These are phyloP conservation scores for Melanomma pulvis-pyrius DNA, from an alignment of 495 filamentous ascomycete genomes.

Conservation along the genomic window DNA sequence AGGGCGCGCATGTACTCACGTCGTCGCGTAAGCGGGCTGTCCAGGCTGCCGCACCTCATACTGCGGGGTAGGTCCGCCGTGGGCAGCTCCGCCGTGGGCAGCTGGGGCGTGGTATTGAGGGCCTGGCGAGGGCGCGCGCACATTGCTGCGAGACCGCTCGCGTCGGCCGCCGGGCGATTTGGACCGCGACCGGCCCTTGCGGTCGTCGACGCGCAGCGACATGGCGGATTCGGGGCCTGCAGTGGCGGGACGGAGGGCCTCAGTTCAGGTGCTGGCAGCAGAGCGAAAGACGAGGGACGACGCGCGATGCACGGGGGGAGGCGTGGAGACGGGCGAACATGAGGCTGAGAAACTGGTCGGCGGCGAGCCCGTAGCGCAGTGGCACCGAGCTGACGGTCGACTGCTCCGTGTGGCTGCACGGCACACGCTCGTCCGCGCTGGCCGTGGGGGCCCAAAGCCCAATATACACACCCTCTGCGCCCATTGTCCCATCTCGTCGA, in stretches of 20 bases:
- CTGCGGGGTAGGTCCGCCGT: conserved; percentile 33
- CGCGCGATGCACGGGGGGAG: neutral
- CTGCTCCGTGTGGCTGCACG: neutral
- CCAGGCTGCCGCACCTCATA: conserved; percentile 39
- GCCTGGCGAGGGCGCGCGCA: conserved; percentile 37
- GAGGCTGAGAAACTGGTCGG: neutral
- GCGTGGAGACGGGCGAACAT: conserved; percentile 1
- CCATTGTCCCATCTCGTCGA: neutral
- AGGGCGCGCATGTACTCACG: conserved; percentile 18
- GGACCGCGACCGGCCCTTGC: conserved; percentile 36
- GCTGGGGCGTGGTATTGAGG: conserved; percentile 29
- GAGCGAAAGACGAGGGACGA: neutral
- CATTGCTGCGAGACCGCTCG: conserved; percentile 37
- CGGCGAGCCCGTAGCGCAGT: neutral
- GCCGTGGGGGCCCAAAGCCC: neutral
- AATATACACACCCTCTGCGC: neutral
- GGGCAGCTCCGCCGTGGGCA: conserved; percentile 19
- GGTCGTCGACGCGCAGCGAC: conserved; percentile 35
- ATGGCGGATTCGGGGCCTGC: conserved; percentile 10
- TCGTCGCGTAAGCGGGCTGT: conserved; percentile 16
- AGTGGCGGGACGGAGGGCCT: neutral
- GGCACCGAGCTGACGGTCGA: conserved; percentile 10
- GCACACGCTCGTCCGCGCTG: neutral
- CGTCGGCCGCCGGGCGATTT: conserved; percentile 35
- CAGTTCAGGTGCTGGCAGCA: neutral